A percentile compares a stretch with the other conserved stretches of the same genome.
These are phyloP conservation scores for Phytophthora multivora DNA, from an alignment of 352 stramenopile genomes.

Conservation along the genomic window DNA sequence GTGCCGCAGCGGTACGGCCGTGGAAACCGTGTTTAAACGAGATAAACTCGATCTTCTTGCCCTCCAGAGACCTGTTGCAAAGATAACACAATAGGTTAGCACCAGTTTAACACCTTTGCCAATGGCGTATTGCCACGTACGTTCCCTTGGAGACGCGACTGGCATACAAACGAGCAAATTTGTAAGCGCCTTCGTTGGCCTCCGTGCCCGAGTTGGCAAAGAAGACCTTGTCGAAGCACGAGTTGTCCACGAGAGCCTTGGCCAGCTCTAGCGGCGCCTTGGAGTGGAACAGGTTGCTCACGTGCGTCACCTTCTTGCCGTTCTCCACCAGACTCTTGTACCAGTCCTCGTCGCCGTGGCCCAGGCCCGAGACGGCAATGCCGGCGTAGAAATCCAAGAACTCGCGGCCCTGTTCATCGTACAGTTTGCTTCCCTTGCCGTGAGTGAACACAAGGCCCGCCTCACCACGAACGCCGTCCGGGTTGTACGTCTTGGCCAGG, in stretches of 20 bases:
- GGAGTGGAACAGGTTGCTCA: slow-evolving; percentile 98
- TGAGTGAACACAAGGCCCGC: slow-evolving; percentile 77
- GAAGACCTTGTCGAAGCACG: slow-evolving; percentile 97
- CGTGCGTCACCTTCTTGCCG: slow-evolving; percentile 91
- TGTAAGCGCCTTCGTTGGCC: slow-evolving; percentile 88
- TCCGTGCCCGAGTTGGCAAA: slow-evolving; percentile 97
- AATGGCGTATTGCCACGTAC: slow-evolving; percentile 54
- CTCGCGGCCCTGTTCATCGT: slow-evolving; percentile 79
- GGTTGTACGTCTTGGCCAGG: slow-evolving; percentile 84
- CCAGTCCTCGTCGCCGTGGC: slow-evolving; percentile 91
- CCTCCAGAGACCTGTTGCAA: slow-evolving; percentile 56
- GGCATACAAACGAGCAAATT: slow-evolving; percentile 85
- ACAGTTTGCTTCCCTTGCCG: slow-evolving; percentile 92
- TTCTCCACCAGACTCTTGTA: slow-evolving; percentile 70
- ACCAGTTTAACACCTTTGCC: background rate
- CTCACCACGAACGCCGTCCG: slow-evolving; percentile 71
- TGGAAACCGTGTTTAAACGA: slow-evolving; percentile 90
- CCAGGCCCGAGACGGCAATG: slow-evolving; percentile 89
- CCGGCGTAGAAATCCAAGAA: slow-evolving; percentile 95
- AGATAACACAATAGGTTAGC: slow-evolving; percentile 3
- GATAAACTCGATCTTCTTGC: slow-evolving; percentile 85
- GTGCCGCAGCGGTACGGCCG: slow-evolving; percentile 71
- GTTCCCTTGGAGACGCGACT: slow-evolving; percentile 69
- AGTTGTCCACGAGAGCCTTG: slow-evolving; percentile 95
- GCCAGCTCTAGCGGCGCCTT: slow-evolving; percentile 93